These are phyloP conservation scores for Sisymbrium altissimum DNA, from an alignment of 345 rosid species.

Conservation along the genomic window DNA sequence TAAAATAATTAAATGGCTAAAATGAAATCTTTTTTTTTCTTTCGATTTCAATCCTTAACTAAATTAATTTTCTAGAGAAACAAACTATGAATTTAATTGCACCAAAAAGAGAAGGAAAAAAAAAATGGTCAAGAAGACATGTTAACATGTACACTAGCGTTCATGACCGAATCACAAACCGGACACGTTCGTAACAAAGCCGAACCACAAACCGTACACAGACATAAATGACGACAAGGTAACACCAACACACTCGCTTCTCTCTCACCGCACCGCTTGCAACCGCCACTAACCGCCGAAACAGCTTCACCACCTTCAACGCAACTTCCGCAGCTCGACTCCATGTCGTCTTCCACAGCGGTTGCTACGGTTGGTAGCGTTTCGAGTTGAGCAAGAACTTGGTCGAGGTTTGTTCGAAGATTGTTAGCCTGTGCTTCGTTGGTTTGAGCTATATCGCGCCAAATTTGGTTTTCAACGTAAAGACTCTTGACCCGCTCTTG, in stretches of 20 bases:
- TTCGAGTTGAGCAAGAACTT: slow-evolving; percentile 59
- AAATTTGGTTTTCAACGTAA: slow-evolving; percentile 53
- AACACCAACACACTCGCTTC: slow-evolving; percentile 70
- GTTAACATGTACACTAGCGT: slow-evolving; percentile 67
- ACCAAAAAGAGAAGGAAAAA: neutral
- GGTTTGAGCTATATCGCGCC: slow-evolving; percentile 63
- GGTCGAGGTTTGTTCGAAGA: slow-evolving; percentile 53
- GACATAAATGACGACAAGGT: slow-evolving; percentile 88
- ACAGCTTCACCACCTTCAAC: slow-evolving; percentile 25
- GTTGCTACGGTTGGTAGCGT: slow-evolving; percentile 18
- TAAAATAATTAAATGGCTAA: neutral
- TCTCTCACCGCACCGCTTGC: slow-evolving; percentile 61
- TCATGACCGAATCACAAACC: slow-evolving; percentile 46
- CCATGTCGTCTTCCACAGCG: slow-evolving; percentile 41
- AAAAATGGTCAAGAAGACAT: slow-evolving; percentile 34
- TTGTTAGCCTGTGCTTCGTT: slow-evolving; percentile 70
- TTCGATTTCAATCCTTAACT: neutral
- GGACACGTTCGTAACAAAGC: slow-evolving; percentile 44
- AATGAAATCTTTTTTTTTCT: neutral
- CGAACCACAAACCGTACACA: slow-evolving; percentile 69
- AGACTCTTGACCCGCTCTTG: slow-evolving; percentile 59
- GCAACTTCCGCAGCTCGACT: slow-evolving; percentile 71
- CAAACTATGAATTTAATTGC: neutral
- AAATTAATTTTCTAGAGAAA: neutral
- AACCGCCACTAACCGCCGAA: slow-evolving; percentile 23